These are phyloP conservation scores for Tremella fuciformis DNA, from an alignment of 768 basidiomycete genomes.

Conservation along the genomic window DNA sequence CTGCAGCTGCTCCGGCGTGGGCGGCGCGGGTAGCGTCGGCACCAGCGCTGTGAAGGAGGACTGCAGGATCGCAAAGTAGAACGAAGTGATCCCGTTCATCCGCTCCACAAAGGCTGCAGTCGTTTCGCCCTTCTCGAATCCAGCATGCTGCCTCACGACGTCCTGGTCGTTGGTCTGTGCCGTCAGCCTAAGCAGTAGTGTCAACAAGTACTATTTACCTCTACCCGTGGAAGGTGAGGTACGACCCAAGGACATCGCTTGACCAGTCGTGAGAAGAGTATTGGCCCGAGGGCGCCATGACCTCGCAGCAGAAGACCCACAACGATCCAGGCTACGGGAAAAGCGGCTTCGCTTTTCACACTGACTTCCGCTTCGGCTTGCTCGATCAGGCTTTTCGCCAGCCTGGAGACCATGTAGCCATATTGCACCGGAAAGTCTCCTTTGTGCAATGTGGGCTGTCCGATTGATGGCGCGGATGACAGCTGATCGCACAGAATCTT, in stretches of 20 bases:
- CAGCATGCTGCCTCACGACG: constrained; percentile 50
- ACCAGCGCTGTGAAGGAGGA: constrained; percentile 37
- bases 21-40: constrained; percentile 21
- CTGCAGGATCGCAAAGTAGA: constrained; percentile 74
- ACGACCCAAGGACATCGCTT: constrained; percentile 88
- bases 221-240: constrained; percentile 60
- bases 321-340: constrained; percentile 74
- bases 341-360: constrained; percentile 78
- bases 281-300: constrained; percentile 63
- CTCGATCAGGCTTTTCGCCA: constrained; percentile 79
- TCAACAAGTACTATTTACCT: constrained; percentile 50
- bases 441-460: constrained; percentile 29
- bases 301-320: constrained; percentile 63
- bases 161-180: constrained; percentile 53
- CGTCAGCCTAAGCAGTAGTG: constrained; percentile 14
- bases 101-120: constrained; percentile 64
- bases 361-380: constrained; percentile 93
- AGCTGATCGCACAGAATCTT: constrained; percentile 53
- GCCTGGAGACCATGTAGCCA: constrained; percentile 74
- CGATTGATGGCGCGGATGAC: constrained; percentile 17
- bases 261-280: constrained; percentile 79
- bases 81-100: constrained; percentile 73
- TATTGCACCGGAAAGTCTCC: constrained; percentile 56
- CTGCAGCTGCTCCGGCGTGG: constrained; percentile 35
- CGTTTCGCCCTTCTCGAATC: constrained; percentile 57